These are phyloP conservation scores for Phialemoniopsis sp. DNA, from an alignment of 2,329 filamentous ascomycete species.

Conservation along the genomic window DNA sequence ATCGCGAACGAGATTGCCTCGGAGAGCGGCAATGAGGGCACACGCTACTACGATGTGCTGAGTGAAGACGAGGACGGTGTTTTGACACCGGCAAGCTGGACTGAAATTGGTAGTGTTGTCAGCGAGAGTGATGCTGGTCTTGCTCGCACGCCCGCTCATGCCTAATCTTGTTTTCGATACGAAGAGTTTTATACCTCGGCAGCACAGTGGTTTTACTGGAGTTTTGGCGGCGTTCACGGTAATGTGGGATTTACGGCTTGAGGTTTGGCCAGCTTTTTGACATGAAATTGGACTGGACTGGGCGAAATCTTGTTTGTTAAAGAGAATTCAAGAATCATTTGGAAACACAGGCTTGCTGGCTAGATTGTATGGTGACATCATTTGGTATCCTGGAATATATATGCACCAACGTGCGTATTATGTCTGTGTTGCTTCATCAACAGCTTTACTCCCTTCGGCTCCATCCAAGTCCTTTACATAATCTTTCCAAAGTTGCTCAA, in stretches of 20 bases:
- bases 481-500: conserved; percentile 69
- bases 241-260: neutral
- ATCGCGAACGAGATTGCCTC: conserved; percentile 37
- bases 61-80: conserved; percentile 55
- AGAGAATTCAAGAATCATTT: neutral
- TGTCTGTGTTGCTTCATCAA: conserved; percentile 8
- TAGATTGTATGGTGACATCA: too few relatives aligned
- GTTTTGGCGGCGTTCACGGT: too few relatives aligned
- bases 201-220: too few relatives aligned
- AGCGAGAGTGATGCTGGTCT: conserved; percentile 48
- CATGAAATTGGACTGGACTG: neutral
- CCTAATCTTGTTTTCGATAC: conserved; percentile 12
- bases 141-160: conserved; percentile 14
- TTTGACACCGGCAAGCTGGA: conserved; percentile 59
- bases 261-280: neutral
- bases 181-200: neutral
- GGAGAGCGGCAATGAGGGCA: conserved; percentile 26
- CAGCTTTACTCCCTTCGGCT: neutral
- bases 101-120: conserved; percentile 59
- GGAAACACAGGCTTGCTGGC: too few relatives aligned
- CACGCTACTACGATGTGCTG: conserved; percentile 44
- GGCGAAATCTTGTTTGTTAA: neutral
- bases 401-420: conserved; percentile 13
- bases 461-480: conserved; percentile 45
- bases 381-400: too few relatives aligned